Percentiles rank a stretch among this genome's conserved stretches.
Evolutionary conservation across 805 yeast species (phyloP).

Genomic region (Hanseniaspora guilliermondii): DNA sequence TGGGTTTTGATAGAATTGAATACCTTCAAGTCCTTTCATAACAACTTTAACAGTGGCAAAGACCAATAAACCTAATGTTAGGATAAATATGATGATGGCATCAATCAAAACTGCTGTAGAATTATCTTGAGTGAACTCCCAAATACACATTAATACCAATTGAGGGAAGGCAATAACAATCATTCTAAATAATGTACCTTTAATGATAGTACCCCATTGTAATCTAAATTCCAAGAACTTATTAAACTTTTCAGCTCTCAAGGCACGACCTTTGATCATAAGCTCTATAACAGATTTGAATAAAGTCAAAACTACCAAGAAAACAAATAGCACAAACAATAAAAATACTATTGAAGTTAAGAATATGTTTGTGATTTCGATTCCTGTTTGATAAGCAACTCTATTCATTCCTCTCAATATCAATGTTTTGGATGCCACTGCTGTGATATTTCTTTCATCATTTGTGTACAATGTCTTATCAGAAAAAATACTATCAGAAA

Average conservation of each 20-base stretch:
- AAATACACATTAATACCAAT: constrained; percentile 61
- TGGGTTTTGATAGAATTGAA: constrained; percentile 67
- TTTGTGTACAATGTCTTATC: constrained; percentile 49
- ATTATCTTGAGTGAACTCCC: constrained; percentile 79
- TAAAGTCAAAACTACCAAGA: constrained; percentile 41
- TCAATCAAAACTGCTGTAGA: constrained; percentile 72
- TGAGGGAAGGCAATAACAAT: constrained; percentile 81
- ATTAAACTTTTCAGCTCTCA: constrained; percentile 39
- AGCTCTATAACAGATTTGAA: constrained; percentile 63
- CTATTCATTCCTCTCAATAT: constrained; percentile 85
- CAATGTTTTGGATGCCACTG: constrained; percentile 54
- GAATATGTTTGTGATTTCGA: constrained; percentile 77
- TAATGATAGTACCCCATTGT: constrained; percentile 73
- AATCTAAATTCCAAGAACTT: constrained; percentile 65
- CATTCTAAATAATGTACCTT: constrained; percentile 79
- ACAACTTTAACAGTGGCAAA: constrained; percentile 70
- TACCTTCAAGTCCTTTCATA: constrained; percentile 60
- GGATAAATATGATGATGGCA: constrained; percentile 56
- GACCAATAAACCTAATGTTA: constrained; percentile 45
- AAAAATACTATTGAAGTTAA: constrained; percentile 79
- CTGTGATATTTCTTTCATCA: constrained; percentile 48
- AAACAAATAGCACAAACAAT: constrained; percentile 57
- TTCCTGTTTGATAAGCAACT: constrained; percentile 70
- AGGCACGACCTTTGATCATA: constrained; percentile 42
- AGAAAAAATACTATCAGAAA: constrained; percentile 40